Conservation (phyloP, 306 rosid species). For the Prinsepia uniflora region DNA sequence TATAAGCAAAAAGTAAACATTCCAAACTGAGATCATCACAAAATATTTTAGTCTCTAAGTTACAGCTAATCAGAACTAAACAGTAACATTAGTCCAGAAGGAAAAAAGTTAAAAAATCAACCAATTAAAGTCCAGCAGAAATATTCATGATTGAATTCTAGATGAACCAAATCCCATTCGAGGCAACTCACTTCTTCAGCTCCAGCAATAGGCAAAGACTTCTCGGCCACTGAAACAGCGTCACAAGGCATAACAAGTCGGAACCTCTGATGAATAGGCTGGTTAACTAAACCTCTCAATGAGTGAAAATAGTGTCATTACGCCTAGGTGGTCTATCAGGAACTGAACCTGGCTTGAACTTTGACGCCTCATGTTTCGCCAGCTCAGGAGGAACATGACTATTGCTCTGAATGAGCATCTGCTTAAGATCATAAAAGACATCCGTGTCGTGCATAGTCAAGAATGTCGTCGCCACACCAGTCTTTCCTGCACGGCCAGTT, state of each 20-base stretch:
- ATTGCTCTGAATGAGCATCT: constrained; percentile 69
- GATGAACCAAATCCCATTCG: not conserved
- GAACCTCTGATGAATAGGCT: not conserved
- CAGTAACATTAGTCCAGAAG: not conserved
- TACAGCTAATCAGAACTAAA: not conserved
- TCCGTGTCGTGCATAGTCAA: constrained; percentile 66
- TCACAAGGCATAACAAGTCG: not conserved
- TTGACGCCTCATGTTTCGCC: constrained; percentile 84
- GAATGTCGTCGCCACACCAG: constrained; percentile 68
- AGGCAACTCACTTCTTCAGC: constrained; percentile 18
- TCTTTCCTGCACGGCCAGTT: constrained; percentile 87
- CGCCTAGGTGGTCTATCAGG: constrained; percentile 84
- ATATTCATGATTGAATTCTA: not conserved
- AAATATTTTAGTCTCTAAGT: not conserved
- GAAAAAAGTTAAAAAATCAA: not conserved
- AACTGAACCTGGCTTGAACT: constrained; percentile 76
- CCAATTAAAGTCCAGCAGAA: not conserved
- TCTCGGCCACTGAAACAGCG: not conserved
- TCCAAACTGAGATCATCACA: not conserved
- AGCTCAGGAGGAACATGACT: constrained; percentile 81
- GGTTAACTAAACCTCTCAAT: constrained; percentile 10
- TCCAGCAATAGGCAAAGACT: constrained; percentile 14
- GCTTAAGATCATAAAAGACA: constrained; percentile 80
- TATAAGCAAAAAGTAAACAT: not conserved
- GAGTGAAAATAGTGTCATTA: constrained; percentile 67